Base-by-base conservation (phyloP, 345 rosid genomes). In the Eucalyptus lansdowneana region DNA sequence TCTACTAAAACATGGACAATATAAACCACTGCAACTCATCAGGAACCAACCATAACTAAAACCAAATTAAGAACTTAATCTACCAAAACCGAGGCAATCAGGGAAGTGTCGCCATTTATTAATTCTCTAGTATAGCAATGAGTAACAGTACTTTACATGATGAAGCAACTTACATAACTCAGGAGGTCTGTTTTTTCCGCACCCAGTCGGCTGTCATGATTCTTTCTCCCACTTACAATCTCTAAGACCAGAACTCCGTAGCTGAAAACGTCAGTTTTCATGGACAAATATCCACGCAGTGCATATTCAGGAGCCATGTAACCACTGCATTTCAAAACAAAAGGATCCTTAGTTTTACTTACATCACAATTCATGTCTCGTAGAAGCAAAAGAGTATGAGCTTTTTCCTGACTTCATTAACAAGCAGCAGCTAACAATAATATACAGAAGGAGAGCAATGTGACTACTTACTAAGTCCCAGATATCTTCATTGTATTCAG, bases 301-400 rank as follows among this genome's bases (percentile, higher is more conserved):
- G 97, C 98, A 94, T 97, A 97, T 90, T 96, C 99, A 69, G 98
- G 98, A 56, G 98, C 99, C 99, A 97, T 97, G 87, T 97, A 97
- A 90, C 99, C 98, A 90, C 99, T 96, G 94, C 95, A 94, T 80
- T 51, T 45, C 62, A 45, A 49, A 53, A 60, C 24, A 89, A 56
- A 31, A 53, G 34, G 9, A 21, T 21, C 49, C 44, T 86, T 40
- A 80, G 45, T 40, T 50, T 51, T 40, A 27, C 13, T n/a, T 29
- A 22, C 45, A 10, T 37, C 45, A 72, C 1, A 5, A 72, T 2
- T 72, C 25, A 9, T 9, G 44, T 34, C 81, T 34, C 2, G 81
- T 42, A 37, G 45, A 37, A 72, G 81, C 45, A 5, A 34, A 72
- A 72, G 81, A 72, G 34, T 72, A 72, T 11, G 25, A 24, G 45